Evolutionary conservation across 23 red algal genomes (phyloP).

Genomic region (Gracilaria gracilis): DNA sequence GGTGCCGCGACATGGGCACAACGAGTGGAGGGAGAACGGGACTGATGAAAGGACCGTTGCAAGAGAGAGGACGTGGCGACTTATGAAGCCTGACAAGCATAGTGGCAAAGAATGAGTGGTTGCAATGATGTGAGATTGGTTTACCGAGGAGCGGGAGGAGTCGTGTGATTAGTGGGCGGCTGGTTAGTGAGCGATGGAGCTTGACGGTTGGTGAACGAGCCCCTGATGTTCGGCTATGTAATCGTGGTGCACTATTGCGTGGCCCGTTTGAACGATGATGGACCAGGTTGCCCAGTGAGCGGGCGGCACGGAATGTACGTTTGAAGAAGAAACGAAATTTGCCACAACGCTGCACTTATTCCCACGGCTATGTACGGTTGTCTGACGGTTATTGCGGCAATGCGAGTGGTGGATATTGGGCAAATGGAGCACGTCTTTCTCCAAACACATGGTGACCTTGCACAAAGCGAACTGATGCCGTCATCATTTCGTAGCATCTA

Average conservation of each 20-base stretch:
- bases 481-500: conserved; percentile 18
- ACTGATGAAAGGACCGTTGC: background rate
- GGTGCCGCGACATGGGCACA: background rate
- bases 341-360: background rate
- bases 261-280: background rate
- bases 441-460: background rate
- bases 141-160: background rate
- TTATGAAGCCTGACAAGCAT: background rate
- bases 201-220: conserved; percentile 6
- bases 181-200: conserved; percentile 14
- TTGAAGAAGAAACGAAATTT: background rate
- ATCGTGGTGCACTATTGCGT: background rate
- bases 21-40: background rate
- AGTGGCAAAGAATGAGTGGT: conserved; percentile 1
- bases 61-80: conserved; percentile 9
- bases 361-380: background rate
- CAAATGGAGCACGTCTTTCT: background rate
- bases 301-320: background rate
- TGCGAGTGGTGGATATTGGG: background rate
- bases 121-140: background rate
- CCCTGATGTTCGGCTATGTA: background rate
- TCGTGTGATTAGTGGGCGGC: conserved; percentile 9
- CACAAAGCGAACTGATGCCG: background rate
- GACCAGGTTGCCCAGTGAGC: background rate
- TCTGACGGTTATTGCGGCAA: background rate